Evolutionary conservation across 306 rosid species (phyloP).

Genomic region (Castanea sativa): DNA sequence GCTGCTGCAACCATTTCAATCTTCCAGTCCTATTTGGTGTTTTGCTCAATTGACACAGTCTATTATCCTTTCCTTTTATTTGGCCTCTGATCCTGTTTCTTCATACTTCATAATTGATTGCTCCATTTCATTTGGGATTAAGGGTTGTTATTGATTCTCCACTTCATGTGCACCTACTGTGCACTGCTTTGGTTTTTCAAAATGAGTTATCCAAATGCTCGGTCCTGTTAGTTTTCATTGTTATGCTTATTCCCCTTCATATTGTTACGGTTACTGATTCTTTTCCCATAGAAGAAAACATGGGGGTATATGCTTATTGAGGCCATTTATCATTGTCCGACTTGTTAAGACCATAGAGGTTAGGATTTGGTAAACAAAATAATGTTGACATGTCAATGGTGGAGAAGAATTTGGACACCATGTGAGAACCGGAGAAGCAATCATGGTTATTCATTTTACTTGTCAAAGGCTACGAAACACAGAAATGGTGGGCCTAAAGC

Average conservation of each 20-base stretch:
- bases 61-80: not conserved
- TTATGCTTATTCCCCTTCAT: not conserved
- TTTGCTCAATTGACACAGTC: not conserved
- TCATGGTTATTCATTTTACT: not conserved
- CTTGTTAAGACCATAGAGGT: not conserved
- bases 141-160: not conserved
- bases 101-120: not conserved
- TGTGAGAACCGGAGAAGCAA: no score
- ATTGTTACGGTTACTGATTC: not conserved
- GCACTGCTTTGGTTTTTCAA: not conserved
- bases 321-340: not conserved
- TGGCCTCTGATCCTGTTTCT: slow-evolving; percentile 6
- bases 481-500: not conserved
- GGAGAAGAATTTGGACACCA: no score
- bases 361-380: not conserved
- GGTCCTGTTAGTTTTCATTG: not conserved
- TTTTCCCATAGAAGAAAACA: not conserved
- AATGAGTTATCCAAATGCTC: not conserved
- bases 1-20: slow-evolving; percentile 17
- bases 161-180: not conserved
- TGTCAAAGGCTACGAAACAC: not conserved
- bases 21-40: slow-evolving; percentile 13
- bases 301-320: not conserved
- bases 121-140: no score
- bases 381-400: no score